Conservation (phyloP, 140 eudicot species). For the Bidens hawaiensis region DNA sequence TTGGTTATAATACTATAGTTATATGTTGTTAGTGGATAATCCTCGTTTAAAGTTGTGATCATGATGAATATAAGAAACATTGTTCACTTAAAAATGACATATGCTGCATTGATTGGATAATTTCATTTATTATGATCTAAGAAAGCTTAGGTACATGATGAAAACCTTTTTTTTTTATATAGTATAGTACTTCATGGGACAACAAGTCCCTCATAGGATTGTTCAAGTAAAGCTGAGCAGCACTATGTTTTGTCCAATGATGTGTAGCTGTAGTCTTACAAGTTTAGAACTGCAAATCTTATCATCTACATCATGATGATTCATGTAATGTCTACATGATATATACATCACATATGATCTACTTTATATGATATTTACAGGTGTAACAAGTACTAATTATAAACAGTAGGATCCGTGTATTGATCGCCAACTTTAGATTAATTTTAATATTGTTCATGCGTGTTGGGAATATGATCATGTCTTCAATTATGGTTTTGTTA, state of each 20-base stretch:
- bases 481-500: constrained; percentile 17
- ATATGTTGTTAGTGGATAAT: constrained; percentile 29
- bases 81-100: constrained; percentile 21
- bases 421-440: constrained; percentile 19
- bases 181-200: constrained; percentile 25
- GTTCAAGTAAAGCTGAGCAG: constrained; percentile 27
- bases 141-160: constrained; percentile 9
- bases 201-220: constrained; percentile 23
- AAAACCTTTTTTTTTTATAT: background rate
- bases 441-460: constrained; percentile 10
- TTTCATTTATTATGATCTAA: constrained; percentile 9
- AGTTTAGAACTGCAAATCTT: constrained; percentile 30
- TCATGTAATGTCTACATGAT: constrained; percentile 34
- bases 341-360: constrained; percentile 14
- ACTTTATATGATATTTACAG: constrained; percentile 10
- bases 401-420: constrained; percentile 11
- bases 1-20: background rate
- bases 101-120: constrained; percentile 29
- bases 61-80: constrained; percentile 25
- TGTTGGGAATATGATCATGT: constrained; percentile 14
- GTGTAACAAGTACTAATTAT: constrained; percentile 3
- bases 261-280: constrained; percentile 18
- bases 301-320: constrained; percentile 23
- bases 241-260: constrained; percentile 39
- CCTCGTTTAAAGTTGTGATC: constrained; percentile 25